Conservation (phyloP, 257 asterid genomes). For the Schizonepeta tenuifolia region DNA sequence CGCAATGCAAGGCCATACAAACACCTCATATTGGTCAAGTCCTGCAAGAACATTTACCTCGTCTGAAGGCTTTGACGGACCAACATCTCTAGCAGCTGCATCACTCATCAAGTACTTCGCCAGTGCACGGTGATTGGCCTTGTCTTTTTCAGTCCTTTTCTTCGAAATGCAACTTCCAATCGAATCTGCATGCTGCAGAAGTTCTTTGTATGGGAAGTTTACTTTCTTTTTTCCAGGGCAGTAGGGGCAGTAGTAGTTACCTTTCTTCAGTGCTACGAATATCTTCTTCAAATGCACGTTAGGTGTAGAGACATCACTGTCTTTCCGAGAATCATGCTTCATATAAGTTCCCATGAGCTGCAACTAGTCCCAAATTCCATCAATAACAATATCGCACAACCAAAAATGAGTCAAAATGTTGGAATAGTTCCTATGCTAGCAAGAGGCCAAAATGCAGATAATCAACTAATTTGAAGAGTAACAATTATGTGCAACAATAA, state of each 20-base stretch:
- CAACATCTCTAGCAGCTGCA: conserved; percentile 7
- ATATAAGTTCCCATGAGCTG: conserved; percentile 43
- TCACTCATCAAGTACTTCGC: conserved; percentile 36
- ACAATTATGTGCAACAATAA: conserved; percentile 1
- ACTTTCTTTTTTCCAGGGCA: conserved; percentile 70
- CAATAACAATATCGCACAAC: conserved; percentile 8
- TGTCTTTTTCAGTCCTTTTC: conserved; percentile 62
- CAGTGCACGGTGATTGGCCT: conserved; percentile 76
- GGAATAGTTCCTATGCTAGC: conserved; percentile 15
- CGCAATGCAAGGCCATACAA: conserved; percentile 84
- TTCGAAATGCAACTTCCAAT: conserved; percentile 57
- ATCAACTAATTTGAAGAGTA: neutral
- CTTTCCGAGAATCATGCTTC: conserved; percentile 44
- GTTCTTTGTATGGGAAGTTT: conserved; percentile 53
- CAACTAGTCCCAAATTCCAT: conserved; percentile 16
- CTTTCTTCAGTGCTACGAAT: conserved; percentile 57
- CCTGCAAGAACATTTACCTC: conserved; percentile 15
- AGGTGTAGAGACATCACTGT: conserved; percentile 42
- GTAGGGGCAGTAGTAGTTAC: conserved; percentile 75
- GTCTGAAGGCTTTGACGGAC: conserved; percentile 15
- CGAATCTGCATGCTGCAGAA: conserved; percentile 71
- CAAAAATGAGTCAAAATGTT: conserved; percentile 7
- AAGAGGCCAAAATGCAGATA: neutral
- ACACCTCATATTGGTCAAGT: conserved; percentile 46
- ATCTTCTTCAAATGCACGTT: conserved; percentile 41